A percentile compares a stretch with the other conserved stretches of the same genome.
Conservation (phyloP, 73 alveolate species). For the Tetrahymena elliotti region DNA sequence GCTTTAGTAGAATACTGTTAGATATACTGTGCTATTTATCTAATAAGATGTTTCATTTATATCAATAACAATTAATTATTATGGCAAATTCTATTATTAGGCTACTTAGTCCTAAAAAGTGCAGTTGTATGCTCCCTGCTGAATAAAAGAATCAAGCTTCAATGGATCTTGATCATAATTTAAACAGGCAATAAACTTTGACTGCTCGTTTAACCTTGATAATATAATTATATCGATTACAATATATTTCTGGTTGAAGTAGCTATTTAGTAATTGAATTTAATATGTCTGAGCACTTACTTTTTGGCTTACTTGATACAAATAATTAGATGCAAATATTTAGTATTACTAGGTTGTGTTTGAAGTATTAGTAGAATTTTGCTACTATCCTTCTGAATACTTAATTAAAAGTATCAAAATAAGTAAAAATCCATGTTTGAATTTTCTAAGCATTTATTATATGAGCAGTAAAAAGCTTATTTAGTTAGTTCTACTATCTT, state of each 20-base stretch:
- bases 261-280: too few relatives aligned
- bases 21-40: neutral
- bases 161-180: neutral
- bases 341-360: neutral
- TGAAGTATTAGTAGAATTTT: neutral
- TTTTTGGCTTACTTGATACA: neutral
- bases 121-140: neutral
- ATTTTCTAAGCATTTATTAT: too few relatives aligned
- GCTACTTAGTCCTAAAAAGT: neutral
- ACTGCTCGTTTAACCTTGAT: neutral
- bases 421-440: too few relatives aligned
- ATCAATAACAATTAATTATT: neutral
- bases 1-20: neutral
- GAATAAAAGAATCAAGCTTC: neutral
- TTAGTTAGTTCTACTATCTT: too few relatives aligned
- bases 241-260: neutral
- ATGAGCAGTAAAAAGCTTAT: too few relatives aligned
- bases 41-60: neutral
- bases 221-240: neutral
- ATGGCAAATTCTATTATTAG: neutral
- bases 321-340: neutral
- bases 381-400: neutral
- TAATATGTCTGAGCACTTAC: neutral
- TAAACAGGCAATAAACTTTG: neutral
- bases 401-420: neutral